Percentiles rank a stretch among this genome's conserved stretches.
phyloP scores from a whole-genome alignment of 2,329 filamentous ascomycete genomes.

The Epichloe brachyelytri region DNA sequence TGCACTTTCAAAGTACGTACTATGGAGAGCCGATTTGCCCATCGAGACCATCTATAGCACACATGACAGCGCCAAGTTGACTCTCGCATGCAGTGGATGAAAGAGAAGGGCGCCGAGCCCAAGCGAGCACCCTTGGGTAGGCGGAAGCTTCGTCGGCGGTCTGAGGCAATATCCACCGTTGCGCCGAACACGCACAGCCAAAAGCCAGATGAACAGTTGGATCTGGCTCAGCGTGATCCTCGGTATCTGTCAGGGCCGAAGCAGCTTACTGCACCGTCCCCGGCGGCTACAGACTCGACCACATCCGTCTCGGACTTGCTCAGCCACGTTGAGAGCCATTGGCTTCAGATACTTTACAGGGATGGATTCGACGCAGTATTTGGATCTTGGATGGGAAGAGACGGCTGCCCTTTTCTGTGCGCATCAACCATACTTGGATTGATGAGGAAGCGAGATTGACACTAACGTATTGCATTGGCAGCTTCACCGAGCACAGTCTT shows the following conservation, averaged over 20 bases:
- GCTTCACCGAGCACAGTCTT: constrained; percentile 13
- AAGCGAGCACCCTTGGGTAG: neutral
- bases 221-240: neutral
- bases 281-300: constrained; percentile 3
- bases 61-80: too few relatives aligned
- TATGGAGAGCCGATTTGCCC: too few relatives aligned
- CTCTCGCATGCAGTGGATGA: constrained; percentile 1
- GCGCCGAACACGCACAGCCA: neutral
- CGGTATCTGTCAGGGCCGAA: neutral
- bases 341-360: constrained; percentile 20
- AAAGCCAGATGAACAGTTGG: neutral
- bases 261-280: neutral
- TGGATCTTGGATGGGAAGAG: constrained; percentile 28
- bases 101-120: neutral
- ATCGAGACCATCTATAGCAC: too few relatives aligned
- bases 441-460: neutral
- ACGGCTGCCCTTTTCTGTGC: constrained; percentile 29
- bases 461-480: neutral
- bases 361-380: constrained; percentile 26
- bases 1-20: constrained; percentile 19
- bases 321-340: constrained; percentile 8
- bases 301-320: constrained; percentile 1
- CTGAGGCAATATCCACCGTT: neutral
- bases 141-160: constrained; percentile 1
- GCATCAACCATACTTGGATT: constrained; percentile 4